These are phyloP conservation scores for Lachnellula arida DNA, from an alignment of 2,329 filamentous ascomycete genomes.

Conservation along the genomic window DNA sequence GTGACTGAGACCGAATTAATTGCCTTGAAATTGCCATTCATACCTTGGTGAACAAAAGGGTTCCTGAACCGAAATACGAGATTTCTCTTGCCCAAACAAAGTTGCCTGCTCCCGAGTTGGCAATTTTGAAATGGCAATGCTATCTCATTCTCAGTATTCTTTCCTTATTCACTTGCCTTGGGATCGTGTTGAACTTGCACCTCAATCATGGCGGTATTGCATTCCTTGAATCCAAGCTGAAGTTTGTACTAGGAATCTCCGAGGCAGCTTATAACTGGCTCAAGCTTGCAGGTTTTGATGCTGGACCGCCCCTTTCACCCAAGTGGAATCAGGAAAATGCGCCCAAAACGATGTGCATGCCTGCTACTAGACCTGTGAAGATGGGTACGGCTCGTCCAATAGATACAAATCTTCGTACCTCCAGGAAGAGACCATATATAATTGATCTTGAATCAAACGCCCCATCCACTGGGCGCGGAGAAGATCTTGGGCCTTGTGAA, in stretches of 20 bases:
- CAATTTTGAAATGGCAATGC: not conserved
- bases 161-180: not conserved
- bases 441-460: not conserved
- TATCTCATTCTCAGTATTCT: not conserved
- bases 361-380: not conserved
- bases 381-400: not conserved
- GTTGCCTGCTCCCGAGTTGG: not conserved
- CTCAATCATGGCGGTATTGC: not conserved
- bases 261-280: not conserved
- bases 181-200: not conserved
- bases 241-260: not conserved
- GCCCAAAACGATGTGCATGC: not conserved
- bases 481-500: not conserved
- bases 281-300: not conserved
- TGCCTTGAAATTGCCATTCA: not conserved
- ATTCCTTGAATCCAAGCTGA: not conserved
- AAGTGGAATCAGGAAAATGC: not conserved
- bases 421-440: not conserved
- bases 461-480: not conserved
- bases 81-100: not conserved
- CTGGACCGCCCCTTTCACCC: not conserved
- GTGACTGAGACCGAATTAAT: not conserved
- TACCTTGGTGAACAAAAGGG: not conserved
- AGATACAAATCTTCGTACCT: not conserved
- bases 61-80: not conserved